These are phyloP conservation scores for Lobulomyces angularis DNA, from an alignment of 192 early-diverging fungal genomes.

Conservation along the genomic window DNA sequence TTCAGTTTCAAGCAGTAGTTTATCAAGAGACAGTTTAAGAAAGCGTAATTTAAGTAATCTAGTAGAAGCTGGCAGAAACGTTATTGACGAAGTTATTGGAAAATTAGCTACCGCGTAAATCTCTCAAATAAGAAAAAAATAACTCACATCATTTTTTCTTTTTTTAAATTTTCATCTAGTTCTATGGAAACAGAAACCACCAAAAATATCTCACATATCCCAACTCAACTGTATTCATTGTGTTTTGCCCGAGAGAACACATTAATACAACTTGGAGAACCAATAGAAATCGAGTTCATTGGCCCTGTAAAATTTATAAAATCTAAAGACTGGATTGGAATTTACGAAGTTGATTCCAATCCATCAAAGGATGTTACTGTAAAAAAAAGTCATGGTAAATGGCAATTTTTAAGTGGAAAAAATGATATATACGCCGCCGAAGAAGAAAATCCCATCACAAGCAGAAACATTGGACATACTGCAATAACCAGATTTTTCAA, in stretches of 20 bases:
- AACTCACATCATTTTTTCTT: conserved; percentile 17
- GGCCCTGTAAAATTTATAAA: conserved; percentile 53
- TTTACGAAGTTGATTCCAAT: conserved; percentile 72
- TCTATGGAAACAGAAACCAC: conserved; percentile 19
- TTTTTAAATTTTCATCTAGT: conserved; percentile 19
- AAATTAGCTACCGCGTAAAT: conserved; percentile 27
- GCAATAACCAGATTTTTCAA: not conserved
- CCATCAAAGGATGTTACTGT: conserved; percentile 63
- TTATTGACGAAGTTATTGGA: conserved; percentile 28
- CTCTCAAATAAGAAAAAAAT: conserved; percentile 23
- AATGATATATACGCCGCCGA: conserved; percentile 25
- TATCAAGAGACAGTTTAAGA: too few relatives aligned
- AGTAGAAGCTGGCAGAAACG: conserved; percentile 24
- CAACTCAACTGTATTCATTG: too few relatives aligned
- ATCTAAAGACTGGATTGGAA: conserved; percentile 81
- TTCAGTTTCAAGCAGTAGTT: conserved; percentile 20
- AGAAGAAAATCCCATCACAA: conserved; percentile 2
- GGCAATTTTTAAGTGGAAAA: conserved; percentile 48
- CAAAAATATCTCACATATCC: too few relatives aligned
- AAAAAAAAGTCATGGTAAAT: conserved; percentile 56
- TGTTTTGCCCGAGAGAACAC: too few relatives aligned
- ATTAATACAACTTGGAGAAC: conserved; percentile 60
- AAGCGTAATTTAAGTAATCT: too few relatives aligned
- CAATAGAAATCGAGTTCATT: conserved; percentile 62
- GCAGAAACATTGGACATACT: not conserved